Evolutionary conservation across 208 protist species (phyloP), one percentile per base, ranked within the genome.

Genomic region (Porcisia deanei): DNA sequence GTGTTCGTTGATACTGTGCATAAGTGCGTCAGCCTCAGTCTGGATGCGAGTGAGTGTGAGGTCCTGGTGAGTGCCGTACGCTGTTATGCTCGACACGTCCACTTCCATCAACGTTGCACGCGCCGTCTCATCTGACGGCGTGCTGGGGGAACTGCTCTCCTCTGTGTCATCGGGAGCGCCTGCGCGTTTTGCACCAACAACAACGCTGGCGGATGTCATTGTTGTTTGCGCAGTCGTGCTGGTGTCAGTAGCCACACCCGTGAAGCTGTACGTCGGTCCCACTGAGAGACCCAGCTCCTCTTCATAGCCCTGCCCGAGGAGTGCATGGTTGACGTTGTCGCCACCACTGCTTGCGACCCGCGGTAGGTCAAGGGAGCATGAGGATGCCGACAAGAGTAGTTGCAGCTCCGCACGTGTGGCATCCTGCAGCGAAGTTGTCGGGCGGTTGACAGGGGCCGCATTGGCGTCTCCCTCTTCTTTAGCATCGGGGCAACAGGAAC

Each of bases 51-150:
- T 55, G 41, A 89, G 67, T 0, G 89, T 83, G 41, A 93, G 76
- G 39, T 93, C 86, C 73, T 93, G 89, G 10, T 88, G 86, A 22
- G 83, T 84, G 70, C 89, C 89, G 84, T 87, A 91, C 8, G 78
- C 84, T 7, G 72, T 85, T 8, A 93, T 67, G 76, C 83, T 74
- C 5, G 83, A 84, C 49, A 89, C 65, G 77, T 93, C 89, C 12
- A 87, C 77, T 5, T 84, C 77, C 58, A 90, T 84, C 10, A 93
- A 71, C 8, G 89, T 91, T 12, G 52, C 60, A 2, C 79, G 83
- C 30, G 2, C 45, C 66, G 73, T 37, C 75, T 77, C 74, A 14
- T 22, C 37, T 34, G 49, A 5, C 41, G 49, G 49, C 47, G 41
- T 55, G 65, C 45, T 30, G 47, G 9, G 4, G 16, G 45, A 2